phyloP scores from a whole-genome alignment of 1,284 basidiomycete genomes.

The Wallemia mellicola region DNA sequence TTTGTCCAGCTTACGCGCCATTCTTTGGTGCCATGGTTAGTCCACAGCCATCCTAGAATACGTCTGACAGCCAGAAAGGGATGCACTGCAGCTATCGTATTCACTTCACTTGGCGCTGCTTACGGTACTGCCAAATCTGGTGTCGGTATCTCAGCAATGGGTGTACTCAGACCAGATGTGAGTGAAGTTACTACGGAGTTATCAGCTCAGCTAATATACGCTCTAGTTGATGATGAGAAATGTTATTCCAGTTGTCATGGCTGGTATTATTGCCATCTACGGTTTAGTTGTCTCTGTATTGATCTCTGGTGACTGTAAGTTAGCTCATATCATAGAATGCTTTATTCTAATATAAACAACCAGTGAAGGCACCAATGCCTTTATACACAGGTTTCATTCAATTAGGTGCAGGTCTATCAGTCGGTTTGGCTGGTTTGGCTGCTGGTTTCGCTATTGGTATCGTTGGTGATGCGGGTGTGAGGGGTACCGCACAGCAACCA shows the following conservation, averaged over 20 bases:
- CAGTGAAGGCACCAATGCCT: slow-evolving; percentile 32
- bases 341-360: slow-evolving; percentile 6
- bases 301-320: slow-evolving; percentile 44
- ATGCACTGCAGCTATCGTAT: slow-evolving; percentile 84
- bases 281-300: slow-evolving; percentile 78
- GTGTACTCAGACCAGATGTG: slow-evolving; percentile 70
- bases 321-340: slow-evolving; percentile 3
- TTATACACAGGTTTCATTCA: slow-evolving; percentile 74
- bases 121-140: slow-evolving; percentile 93
- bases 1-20: slow-evolving; percentile 79
- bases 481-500: slow-evolving; percentile 69
- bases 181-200: slow-evolving; percentile 30
- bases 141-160: slow-evolving; percentile 87
- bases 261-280: slow-evolving; percentile 93
- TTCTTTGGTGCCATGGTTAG: slow-evolving; percentile 89
- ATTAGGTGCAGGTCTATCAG: slow-evolving; percentile 71
- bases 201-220: slow-evolving; percentile 20
- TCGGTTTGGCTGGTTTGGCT: slow-evolving; percentile 73
- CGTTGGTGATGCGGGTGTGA: slow-evolving; percentile 78
- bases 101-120: slow-evolving; percentile 82
- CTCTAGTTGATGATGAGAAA: slow-evolving; percentile 98
- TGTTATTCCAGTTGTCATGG: slow-evolving; percentile 91
- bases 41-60: slow-evolving; percentile 6
- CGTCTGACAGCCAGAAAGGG: too few species aligned
- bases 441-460: slow-evolving; percentile 93